Percentiles rank a stretch among this genome's conserved stretches.
Evolutionary conservation across 306 rosid species (phyloP).

Genomic region (Hippophae tibetana): DNA sequence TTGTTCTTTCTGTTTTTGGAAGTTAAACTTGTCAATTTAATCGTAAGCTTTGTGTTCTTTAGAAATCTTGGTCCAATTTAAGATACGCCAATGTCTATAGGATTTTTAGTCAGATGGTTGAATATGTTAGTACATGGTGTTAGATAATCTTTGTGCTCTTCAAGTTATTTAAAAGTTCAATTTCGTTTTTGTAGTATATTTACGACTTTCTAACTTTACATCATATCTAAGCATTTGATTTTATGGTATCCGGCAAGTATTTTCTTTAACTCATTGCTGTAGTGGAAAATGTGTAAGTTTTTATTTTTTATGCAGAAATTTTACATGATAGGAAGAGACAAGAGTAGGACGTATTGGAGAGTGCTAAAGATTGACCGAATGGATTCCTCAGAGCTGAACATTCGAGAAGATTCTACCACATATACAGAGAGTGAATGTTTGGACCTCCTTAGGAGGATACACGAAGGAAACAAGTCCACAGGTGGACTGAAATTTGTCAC

Average conservation of each 20-base stretch:
- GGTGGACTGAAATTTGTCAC: conserved; percentile 89
- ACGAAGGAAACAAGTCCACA: conserved; percentile 83
- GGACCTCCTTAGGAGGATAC: conserved; percentile 68
- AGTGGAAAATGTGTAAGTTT: neutral
- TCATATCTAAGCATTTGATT: neutral
- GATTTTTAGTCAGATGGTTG: no score
- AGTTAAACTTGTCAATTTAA: no score
- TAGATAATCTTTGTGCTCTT: no score
- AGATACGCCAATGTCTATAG: no score
- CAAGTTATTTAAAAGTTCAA: no score
- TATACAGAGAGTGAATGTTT: conserved; percentile 74
- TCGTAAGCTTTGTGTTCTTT: no score
- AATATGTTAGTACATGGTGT: no score
- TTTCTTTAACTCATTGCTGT: no score
- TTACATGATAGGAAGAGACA: conserved; percentile 90
- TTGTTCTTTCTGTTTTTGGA: no score
- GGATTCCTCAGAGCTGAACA: conserved; percentile 60
- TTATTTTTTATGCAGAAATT: conserved; percentile 45
- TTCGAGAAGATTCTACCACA: conserved; percentile 57
- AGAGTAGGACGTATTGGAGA: conserved; percentile 69
- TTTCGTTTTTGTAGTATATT: no score
- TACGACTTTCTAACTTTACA: no score
- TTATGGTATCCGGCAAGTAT: neutral
- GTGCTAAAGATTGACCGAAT: conserved; percentile 75
- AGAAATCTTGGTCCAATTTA: no score